Base-by-base conservation (phyloP, 345 rosid genomes). In the Salix exigua region DNA sequence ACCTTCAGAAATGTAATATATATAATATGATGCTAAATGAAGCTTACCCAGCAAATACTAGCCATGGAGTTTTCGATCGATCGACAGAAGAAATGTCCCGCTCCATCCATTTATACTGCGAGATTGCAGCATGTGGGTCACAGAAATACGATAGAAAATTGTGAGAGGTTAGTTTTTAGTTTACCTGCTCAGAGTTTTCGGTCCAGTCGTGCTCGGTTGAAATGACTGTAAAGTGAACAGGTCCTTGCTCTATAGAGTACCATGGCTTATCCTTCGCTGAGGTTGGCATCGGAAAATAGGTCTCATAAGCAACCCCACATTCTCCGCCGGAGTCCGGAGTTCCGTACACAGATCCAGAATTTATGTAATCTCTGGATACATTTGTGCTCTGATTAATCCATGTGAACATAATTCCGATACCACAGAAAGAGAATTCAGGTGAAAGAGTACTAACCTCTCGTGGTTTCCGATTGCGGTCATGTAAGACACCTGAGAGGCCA, bases 381-480 rank as follows among this genome's bases (percentile, higher is more conserved):
- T 21, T 12, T 23, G 31, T 38, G 16, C 14, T 23, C 2, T 2
- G 28, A 30, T 42, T 28, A 76, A 35, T 58, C 42, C 58, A 9
- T 23, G n/a, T 8, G 5, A 31, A 65, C 35, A 51, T 0, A 51
- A 17, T 6, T 6, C n/a, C 18, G 58, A 51, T 19, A 5, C 58
- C 18, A n/a, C 2, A 51, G 18, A 51, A 51, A 51, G 58, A 51
- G 9, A 18, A 13, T 25, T 25, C 21, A 33, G 48, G 25, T 46
- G 5, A n/a, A 16, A 58, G 50, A 44, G 50, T 44, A n/a, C n/a
- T n/a, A 44, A 85, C 93, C 96, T 87, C 72, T 91, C 96, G 26
- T 91, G 93, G 77, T 91, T 91, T 61, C 93, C 96, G 1, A 88
- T 91, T 1, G 91, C 93, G 6, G 96, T 88, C 96, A 89, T 87